Base-by-base conservation (phyloP, 148 eudicot species). In the Chenopodium quinoa region DNA sequence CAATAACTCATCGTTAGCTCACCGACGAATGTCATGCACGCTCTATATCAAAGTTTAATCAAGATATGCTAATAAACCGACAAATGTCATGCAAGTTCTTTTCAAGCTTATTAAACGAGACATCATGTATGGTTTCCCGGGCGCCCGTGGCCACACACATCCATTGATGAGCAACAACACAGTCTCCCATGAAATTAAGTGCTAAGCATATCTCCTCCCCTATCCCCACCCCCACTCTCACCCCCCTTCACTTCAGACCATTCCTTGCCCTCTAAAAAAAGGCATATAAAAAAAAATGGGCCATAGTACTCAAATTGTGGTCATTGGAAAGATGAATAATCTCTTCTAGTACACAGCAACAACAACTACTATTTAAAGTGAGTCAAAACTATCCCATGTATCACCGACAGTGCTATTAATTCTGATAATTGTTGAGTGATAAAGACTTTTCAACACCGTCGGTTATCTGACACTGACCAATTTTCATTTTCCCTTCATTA, bases 321-420 rank as follows among this genome's bases (percentile, higher is more conserved):
- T 56, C 62, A 56, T 56, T 56, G 62, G 62, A 56, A 56, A 2
- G 62, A 56, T 56, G 20, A 56, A 56, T 56, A 22, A 56, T 56
- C 62, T 56, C 62, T 56, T 14, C 22, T 56, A 17, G 22, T 56
- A 56, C 20, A 56, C 62, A 14, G 22, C 16, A 14, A 6, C 3
- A 6, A 0, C n/a, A 74, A 25, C n/a, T 25, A 48, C 76, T 48
- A 47, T 10, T 52, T 50, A 16, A 74, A 74, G 60, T 10, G 40
- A 50, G 77, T 50, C 63, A 50, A 74, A 50, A 37, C 63, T 1
- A 7, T 47, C 62, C 27, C 63, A 74, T 74, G 63, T 27, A 74
- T 48, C 20, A 74, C 77, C 77, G 77, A 74, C 77, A 74, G 77
- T 74, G 77, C 16, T 48, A 46, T 2, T 19, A 22, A 19, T 72